Base-by-base conservation (phyloP, 352 stramenopile species). In the Pseudoperonospora humuli region DNA sequence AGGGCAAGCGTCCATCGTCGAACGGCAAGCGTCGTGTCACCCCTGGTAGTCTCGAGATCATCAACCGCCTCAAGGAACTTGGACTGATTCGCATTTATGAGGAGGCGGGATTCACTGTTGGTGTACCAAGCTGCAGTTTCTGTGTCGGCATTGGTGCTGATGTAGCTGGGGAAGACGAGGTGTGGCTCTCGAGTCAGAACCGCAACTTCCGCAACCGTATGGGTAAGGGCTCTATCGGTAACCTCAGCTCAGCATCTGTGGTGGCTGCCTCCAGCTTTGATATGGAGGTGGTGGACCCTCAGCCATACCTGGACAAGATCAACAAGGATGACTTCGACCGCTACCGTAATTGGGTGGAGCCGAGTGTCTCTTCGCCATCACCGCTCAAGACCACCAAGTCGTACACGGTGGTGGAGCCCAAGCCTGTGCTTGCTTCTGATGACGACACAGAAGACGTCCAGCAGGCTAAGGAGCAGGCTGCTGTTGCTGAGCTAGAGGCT, bases 191-290 rank as follows among this genome's bases (percentile, higher is more conserved):
- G 28, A 82, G 62, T 21, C 77, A 90, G 69, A 93, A 93, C 63
- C 77, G 80, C 17, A 93, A 93, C 63, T 93, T 88, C 64, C 74
- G 78, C 41, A 90, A 90, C 70, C 80, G 80, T 36, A 93, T 93
- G 80, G 80, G 80, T 39, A 75, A 72, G 42, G 78, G 77, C 23
- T 89, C 75, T 13, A 89, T 89, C 46, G 74, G 64, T 13, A 87
- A 93, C 61, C 51, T 93, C 29, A 76, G 74, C 26, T 90, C 77
- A 11, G 77, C 80, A 10, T 78, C 86, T 37, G 87, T 75, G 20
- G 77, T 93, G 15, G 80, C 80, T 20, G 80, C 80, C 10, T 93
- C 80, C 28, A 89, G 76, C 47, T 92, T 92, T 55, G 61, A 43
- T 32, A 92, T 92, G 79, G 54, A 78, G 37, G 69, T 92, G 28